A percentile compares a stretch with the other conserved stretches of the same genome.
phyloP scores from a whole-genome alignment of 2,329 filamentous ascomycete genomes.

The Sarocladium oryzae region DNA sequence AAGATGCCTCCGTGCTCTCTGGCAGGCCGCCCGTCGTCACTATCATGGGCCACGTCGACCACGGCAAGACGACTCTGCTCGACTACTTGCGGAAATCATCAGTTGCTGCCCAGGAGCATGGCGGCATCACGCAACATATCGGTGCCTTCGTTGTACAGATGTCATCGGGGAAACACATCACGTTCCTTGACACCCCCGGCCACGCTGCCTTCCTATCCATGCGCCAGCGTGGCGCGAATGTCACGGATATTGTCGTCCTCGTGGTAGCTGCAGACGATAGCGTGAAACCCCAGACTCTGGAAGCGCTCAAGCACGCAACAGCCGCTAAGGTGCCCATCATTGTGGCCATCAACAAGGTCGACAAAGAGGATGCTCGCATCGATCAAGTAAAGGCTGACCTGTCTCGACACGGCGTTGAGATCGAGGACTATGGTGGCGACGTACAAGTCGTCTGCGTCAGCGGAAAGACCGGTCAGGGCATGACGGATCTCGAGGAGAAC shows the following conservation, averaged over 20 bases:
- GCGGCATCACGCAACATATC: constrained; percentile 97
- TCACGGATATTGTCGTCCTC: constrained; percentile 93
- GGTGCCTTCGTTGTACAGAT: constrained; percentile 92
- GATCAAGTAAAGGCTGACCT: constrained; percentile 87
- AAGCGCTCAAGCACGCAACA: constrained; percentile 90
- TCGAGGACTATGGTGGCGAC: constrained; percentile 93
- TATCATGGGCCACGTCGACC: constrained; percentile 99
- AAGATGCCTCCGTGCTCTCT: constrained; percentile 63
- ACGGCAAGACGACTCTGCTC: constrained; percentile 94
- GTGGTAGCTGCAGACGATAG: constrained; percentile 96
- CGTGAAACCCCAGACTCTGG: constrained; percentile 93
- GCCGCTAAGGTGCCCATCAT: constrained; percentile 88
- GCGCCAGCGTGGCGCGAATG: constrained; percentile 89
- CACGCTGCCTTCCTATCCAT: constrained; percentile 94
- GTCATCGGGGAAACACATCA: constrained; percentile 81
- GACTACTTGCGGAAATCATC: constrained; percentile 92
- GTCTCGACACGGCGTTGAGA: constrained; percentile 72
- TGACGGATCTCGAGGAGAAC: constrained; percentile 87
- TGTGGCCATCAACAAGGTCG: constrained; percentile 95
- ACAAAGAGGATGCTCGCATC: constrained; percentile 75
- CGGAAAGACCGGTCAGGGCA: constrained; percentile 88
- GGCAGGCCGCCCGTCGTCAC: constrained; percentile 86
- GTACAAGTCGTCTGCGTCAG: constrained; percentile 88
- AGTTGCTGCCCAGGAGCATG: constrained; percentile 84
- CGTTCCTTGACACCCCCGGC: constrained; percentile 93